These are phyloP conservation scores for Trichosanthes truncata DNA, from an alignment of 306 rosid species.

Conservation along the genomic window DNA sequence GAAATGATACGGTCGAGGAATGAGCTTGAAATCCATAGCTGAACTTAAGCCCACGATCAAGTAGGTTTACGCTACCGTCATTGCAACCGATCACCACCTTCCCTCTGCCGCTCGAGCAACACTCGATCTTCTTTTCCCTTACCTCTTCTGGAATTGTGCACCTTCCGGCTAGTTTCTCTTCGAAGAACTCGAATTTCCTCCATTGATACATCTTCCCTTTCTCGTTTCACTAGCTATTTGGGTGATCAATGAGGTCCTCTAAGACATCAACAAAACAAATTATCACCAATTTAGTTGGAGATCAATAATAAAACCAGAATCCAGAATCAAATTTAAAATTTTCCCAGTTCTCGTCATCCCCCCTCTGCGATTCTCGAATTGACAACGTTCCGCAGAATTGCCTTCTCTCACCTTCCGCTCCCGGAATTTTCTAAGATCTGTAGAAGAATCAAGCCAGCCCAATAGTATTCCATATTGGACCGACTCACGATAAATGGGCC, in stretches of 20 bases:
- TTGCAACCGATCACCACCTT: constrained; percentile 79
- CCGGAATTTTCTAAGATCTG: neutral
- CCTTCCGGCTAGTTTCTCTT: constrained; percentile 67
- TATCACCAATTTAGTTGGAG: neutral
- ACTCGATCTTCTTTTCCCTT: constrained; percentile 46
- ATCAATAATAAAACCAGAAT: constrained; percentile 5
- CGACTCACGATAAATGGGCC: neutral
- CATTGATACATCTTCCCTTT: constrained; percentile 65
- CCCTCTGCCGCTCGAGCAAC: constrained; percentile 95
- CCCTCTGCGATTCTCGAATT: neutral
- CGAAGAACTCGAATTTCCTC: constrained; percentile 97
- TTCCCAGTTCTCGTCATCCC: neutral
- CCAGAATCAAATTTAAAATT: neutral
- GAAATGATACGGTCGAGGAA: constrained; percentile 66
- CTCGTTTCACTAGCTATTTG: neutral
- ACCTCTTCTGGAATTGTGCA: constrained; percentile 61
- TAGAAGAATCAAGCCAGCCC: neutral
- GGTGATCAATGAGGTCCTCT: neutral
- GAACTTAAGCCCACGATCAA: constrained; percentile 89
- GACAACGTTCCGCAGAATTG: neutral
- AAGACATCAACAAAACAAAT: neutral
- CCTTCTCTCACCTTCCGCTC: neutral
- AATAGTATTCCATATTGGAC: neutral
- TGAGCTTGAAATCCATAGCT: constrained; percentile 73
- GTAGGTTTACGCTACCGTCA: constrained; percentile 63